Percentiles rank a stretch among this genome's conserved stretches.
These are phyloP conservation scores for Podosphaera xanthii DNA, from an alignment of 2,329 filamentous ascomycete species.

Conservation along the genomic window DNA sequence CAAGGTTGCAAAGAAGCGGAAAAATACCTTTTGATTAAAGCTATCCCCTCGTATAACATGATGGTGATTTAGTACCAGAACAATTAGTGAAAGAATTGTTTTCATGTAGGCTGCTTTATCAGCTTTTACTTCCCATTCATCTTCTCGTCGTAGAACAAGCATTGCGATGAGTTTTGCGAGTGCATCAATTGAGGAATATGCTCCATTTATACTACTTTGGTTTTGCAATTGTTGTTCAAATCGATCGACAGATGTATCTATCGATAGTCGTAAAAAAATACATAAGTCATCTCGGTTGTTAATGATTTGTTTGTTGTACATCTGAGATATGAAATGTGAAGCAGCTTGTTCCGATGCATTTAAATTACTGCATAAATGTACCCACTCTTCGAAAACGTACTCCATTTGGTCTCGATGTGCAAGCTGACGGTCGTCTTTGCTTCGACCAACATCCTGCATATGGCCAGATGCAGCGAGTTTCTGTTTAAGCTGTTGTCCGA, in stretches of 20 bases:
- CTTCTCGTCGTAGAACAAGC: slow-evolving; percentile 48
- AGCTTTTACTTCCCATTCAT: slow-evolving; percentile 31
- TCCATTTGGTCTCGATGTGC: slow-evolving; percentile 65
- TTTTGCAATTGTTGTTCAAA: slow-evolving; percentile 49
- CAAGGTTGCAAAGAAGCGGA: slow-evolving; percentile 66
- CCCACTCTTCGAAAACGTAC: slow-evolving; percentile 93
- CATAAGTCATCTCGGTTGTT: slow-evolving; percentile 53
- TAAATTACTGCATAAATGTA: slow-evolving; percentile 57
- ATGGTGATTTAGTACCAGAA: slow-evolving; percentile 68
- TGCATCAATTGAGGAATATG: slow-evolving; percentile 47
- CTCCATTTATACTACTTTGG: slow-evolving; percentile 32
- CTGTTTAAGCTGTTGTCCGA: slow-evolving; percentile 48
- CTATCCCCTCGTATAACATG: slow-evolving; percentile 57
- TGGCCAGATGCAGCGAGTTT: slow-evolving; percentile 33
- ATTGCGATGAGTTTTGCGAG: slow-evolving; percentile 59
- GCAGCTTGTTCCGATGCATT: slow-evolving; percentile 50
- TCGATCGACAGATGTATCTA: slow-evolving; percentile 56
- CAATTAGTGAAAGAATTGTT: slow-evolving; percentile 52
- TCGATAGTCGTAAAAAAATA: slow-evolving; percentile 55
- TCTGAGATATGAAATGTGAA: slow-evolving; percentile 59
- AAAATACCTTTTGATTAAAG: slow-evolving; percentile 78
- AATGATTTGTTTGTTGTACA: slow-evolving; percentile 53
- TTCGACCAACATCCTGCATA: slow-evolving; percentile 27
- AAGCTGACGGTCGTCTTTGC: slow-evolving; percentile 30
- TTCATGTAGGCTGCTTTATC: slow-evolving; percentile 52